Evolutionary conservation across 2,329 filamentous ascomycete genomes (phyloP).

Genomic region (Fusarium agapanthi): DNA sequence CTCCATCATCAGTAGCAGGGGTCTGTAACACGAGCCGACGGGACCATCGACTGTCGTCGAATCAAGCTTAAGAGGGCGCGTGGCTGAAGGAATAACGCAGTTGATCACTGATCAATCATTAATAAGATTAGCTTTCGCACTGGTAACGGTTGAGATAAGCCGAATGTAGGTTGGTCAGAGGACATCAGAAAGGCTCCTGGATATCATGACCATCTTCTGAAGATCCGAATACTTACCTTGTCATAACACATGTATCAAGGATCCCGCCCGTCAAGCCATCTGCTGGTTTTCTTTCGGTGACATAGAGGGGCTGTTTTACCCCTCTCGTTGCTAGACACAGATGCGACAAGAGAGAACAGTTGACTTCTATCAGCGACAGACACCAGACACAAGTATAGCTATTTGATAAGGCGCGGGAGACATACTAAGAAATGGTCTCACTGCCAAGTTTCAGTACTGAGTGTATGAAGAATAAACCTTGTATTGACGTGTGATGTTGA

Average conservation of each 20-base stretch:
- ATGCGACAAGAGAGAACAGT: constrained; percentile 26
- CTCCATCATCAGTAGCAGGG: constrained; percentile 30
- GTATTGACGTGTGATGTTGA: not conserved
- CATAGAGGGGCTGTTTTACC: constrained; percentile 21
- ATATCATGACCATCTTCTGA: not conserved
- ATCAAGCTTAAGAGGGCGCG: constrained; percentile 29
- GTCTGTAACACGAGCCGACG: constrained; percentile 37
- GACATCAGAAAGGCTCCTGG: not conserved
- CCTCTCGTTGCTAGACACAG: constrained; percentile 6
- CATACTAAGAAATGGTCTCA: not conserved
- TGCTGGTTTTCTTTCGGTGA: not conserved
- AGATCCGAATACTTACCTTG: not conserved
- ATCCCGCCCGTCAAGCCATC: not conserved
- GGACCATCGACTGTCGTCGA: constrained; percentile 21
- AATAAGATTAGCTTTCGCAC: not conserved
- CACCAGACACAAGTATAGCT: not conserved
- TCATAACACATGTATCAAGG: not conserved
- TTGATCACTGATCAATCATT: constrained; percentile 3
- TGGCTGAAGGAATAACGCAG: constrained; percentile 5
- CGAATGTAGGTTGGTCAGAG: not conserved
- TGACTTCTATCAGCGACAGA: not conserved
- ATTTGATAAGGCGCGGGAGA: not conserved
- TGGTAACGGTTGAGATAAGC: not conserved
- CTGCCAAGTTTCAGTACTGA: not conserved
- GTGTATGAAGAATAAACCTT: not conserved